Evolutionary conservation across 257 asterid genomes (phyloP).

Genomic region (Fraxinus excelsior): DNA sequence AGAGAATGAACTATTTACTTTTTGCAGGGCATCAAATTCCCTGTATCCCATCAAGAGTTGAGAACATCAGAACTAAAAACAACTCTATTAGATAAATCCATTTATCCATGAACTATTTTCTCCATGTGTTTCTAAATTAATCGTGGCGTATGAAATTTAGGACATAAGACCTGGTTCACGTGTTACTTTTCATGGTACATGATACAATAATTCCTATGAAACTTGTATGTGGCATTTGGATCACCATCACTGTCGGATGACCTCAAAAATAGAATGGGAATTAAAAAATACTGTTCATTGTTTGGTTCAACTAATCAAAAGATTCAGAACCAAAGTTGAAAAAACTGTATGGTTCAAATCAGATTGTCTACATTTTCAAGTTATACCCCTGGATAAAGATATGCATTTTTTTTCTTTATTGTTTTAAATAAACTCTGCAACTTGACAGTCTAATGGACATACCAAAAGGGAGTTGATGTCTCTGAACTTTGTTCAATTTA

Average conservation of each 20-base stretch:
- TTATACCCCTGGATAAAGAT: too few relatives aligned
- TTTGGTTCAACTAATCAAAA: background rate
- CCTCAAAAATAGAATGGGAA: background rate
- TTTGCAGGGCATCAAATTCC: background rate
- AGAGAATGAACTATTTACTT: background rate
- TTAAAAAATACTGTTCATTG: background rate
- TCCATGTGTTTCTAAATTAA: too few relatives aligned
- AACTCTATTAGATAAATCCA: background rate
- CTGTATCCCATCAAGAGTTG: background rate
- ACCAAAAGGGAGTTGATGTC: too few relatives aligned
- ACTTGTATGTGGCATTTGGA: background rate
- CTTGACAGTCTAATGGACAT: background rate
- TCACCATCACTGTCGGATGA: background rate
- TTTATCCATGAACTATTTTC: too few relatives aligned
- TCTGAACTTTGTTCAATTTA: too few relatives aligned
- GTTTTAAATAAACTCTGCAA: background rate
- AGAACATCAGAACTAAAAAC: too few relatives aligned
- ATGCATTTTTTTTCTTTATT: too few relatives aligned
- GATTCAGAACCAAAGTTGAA: background rate
- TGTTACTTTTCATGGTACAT: background rate
- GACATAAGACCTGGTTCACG: background rate
- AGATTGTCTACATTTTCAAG: background rate
- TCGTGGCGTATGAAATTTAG: background rate
- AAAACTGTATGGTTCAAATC: too few relatives aligned
- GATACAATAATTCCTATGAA: background rate